These are phyloP conservation scores for Talaromyces wortmannii DNA, from an alignment of 495 filamentous ascomycete species.

Conservation along the genomic window DNA sequence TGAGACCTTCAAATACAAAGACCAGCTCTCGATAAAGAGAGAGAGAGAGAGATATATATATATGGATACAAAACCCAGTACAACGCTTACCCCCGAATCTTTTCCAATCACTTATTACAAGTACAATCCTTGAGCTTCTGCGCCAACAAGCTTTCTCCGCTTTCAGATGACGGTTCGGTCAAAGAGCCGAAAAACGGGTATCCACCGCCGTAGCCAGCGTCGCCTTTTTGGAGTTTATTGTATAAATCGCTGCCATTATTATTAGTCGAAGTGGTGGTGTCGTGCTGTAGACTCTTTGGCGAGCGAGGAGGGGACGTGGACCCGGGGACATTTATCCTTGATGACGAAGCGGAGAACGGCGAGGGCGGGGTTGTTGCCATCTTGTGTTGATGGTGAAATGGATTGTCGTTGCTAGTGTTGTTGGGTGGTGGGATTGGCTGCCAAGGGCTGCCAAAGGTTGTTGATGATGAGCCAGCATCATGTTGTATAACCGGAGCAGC, in stretches of 20 bases:
- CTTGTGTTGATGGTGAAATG: not conserved
- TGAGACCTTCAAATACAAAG: too few species aligned
- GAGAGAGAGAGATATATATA: too few species aligned
- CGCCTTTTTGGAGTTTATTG: slow-evolving; percentile 61
- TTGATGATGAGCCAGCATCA: slow-evolving; percentile 10
- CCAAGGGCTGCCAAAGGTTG: slow-evolving; percentile 6
- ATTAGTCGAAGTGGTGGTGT: slow-evolving; percentile 8
- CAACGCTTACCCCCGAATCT: too few species aligned
- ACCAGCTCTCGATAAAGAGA: too few species aligned
- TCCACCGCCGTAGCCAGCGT: slow-evolving; percentile 60
- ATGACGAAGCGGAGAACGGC: not conserved
- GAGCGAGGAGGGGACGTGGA: not conserved
- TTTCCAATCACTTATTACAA: slow-evolving; percentile 14
- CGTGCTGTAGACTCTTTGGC: not conserved
- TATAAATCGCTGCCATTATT: slow-evolving; percentile 34
- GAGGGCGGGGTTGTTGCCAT: not conserved
- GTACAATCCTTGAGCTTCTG: slow-evolving; percentile 45
- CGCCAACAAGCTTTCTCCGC: slow-evolving; percentile 48
- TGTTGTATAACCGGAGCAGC: slow-evolving; percentile 3
- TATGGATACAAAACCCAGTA: too few species aligned
- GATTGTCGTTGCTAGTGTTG: not conserved
- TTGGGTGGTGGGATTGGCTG: not conserved
- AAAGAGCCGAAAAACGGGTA: slow-evolving; percentile 18
- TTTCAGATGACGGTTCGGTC: slow-evolving; percentile 23
- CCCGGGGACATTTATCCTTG: not conserved